Evolutionary conservation across 2,329 filamentous ascomycete genomes (phyloP), one percentile per base, ranked within the genome.

Genomic region (Pestalotiopsis sp.): DNA sequence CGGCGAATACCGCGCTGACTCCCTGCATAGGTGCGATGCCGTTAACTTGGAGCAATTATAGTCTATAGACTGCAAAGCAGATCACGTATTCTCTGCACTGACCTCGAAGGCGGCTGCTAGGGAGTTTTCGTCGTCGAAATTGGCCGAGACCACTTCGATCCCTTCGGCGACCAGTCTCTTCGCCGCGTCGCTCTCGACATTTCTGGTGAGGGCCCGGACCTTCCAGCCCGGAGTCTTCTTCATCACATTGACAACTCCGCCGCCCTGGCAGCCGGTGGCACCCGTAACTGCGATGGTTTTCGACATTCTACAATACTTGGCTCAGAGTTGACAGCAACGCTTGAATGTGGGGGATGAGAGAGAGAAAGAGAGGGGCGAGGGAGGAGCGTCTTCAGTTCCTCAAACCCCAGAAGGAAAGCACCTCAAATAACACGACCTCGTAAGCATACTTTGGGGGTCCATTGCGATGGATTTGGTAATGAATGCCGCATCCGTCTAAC

Each of bases 1-100:
- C 75, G 5, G 77, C 80, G 61, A 80, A 83, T 57, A 83, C 76
- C 2, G 72, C 70, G 14, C 71, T 57, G 9, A 70, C 68, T 6
- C 65, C 68, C 68, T 70, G 17, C 31, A 31, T 7, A 31, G 27
- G 11, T 17, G 14, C 14, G 45, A 7, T 25, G 4, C 7, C 11
- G 23, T 64, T 17, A n/a, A 25, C 25, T 9, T 38, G 3, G 13
- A 23, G 3, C 12, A 13, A 13, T 27, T 12, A 11, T n/a, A 4
- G 17, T 7, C 12, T 12, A 11, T n/a, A 4, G 17, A 27, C 12
- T 58, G 6, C 56, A 52, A 64, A 25, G 13, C 61, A 6, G 38
- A 2, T 25, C n/a, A 20, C 5, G 17, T 49, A 9, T 56, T 38
- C 12, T n/a, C n/a, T 52, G 20, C 38, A 27, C 41, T 49, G 14